Conservation (phyloP, 2,329 filamentous ascomycete genomes). For the Neobulgaria alba region DNA sequence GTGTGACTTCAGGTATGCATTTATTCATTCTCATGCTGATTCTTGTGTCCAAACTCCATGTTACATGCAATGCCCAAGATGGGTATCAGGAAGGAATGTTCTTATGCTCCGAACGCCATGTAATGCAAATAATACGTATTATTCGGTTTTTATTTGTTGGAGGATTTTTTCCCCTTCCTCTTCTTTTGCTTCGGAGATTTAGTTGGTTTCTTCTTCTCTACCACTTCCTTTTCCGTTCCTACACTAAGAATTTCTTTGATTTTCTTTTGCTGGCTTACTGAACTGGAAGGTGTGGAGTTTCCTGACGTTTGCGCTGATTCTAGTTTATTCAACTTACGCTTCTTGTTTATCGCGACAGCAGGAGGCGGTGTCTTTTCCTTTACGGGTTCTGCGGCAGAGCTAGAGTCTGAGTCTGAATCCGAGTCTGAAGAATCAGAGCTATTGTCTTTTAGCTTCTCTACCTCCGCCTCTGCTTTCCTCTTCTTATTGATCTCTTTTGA, state of each 20-base stretch:
- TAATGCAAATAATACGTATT: too few relatives aligned
- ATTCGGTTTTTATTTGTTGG: too few relatives aligned
- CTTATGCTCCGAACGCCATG: too few relatives aligned
- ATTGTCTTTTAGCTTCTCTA: constrained; percentile 6
- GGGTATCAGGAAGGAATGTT: too few relatives aligned
- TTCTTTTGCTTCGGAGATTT: too few relatives aligned
- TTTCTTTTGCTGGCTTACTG: constrained; percentile 9
- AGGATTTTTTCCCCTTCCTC: too few relatives aligned
- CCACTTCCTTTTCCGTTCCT: constrained; percentile 5
- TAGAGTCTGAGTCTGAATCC: constrained; percentile 11
- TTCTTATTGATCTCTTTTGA: constrained; percentile 31
- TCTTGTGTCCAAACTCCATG: too few relatives aligned
- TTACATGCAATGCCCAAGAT: too few relatives aligned
- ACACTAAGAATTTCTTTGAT: constrained; percentile 2
- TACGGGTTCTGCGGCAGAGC: constrained; percentile 3
- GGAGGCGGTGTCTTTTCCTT: constrained; percentile 3
- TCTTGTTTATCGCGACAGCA: constrained; percentile 18
- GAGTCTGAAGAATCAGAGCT: constrained; percentile 14
- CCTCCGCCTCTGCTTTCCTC: constrained; percentile 17
- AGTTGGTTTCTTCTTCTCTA: too few relatives aligned
- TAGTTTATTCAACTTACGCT: constrained; percentile 25
- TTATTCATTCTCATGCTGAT: too few relatives aligned
- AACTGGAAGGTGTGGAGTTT: constrained; percentile 9
- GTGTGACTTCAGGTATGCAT: too few relatives aligned
- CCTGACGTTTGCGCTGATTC: constrained; percentile 8